Evolutionary conservation across 306 rosid species (phyloP).

Genomic region (Malus fusca): DNA sequence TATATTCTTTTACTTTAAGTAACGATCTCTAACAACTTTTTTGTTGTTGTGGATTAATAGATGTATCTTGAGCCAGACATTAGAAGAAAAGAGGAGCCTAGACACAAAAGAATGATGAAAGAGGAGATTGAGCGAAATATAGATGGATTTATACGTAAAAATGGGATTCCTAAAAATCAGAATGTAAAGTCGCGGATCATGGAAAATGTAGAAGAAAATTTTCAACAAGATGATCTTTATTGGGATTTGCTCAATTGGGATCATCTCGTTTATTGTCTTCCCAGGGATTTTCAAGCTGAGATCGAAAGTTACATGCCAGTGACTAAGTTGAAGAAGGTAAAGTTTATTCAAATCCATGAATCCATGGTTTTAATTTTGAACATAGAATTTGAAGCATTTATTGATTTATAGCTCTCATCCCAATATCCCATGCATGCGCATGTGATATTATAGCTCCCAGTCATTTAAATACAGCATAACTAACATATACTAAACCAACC

Average conservation of each 20-base stretch:
- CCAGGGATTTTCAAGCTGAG: rapidly evolving
- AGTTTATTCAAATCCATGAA: no score
- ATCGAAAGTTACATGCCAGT: no score
- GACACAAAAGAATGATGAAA: neutral
- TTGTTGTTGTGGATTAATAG: neutral
- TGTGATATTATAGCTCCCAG: no score
- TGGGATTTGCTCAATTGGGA: rapidly evolving
- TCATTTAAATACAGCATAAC: neutral
- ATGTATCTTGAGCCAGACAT: neutral
- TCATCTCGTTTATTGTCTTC: rapidly evolving
- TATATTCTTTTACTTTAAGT: no score
- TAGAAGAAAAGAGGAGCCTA: neutral
- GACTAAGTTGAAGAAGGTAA: no score
- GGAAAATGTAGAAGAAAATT: neutral
- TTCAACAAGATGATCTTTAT: no score
- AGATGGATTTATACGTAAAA: neutral
- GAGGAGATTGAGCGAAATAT: neutral
- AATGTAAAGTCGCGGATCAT: neutral
- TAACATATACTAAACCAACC: no score
- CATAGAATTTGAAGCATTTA: no score
- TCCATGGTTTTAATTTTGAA: no score
- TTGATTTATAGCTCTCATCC: no score
- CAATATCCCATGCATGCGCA: no score
- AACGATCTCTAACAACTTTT: neutral
- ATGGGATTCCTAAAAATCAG: neutral